Evolutionary conservation across 2,329 filamentous ascomycete species (phyloP), one percentile per base, ranked within the genome.

Genomic region (Curvularia eragrostidis): DNA sequence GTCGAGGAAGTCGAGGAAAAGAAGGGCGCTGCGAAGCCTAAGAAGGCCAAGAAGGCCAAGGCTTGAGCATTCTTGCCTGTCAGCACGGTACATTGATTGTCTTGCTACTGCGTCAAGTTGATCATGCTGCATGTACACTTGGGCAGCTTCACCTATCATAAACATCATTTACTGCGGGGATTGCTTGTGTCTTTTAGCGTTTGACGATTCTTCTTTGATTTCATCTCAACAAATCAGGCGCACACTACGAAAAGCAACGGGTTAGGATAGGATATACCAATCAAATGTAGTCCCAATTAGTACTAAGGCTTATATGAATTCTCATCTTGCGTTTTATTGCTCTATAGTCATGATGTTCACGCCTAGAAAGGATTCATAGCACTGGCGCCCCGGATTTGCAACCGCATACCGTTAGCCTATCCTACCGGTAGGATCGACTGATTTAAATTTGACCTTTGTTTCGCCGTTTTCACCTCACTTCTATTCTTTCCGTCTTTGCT

Each of bases 1-100:
- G 61, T 30, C 5, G 67, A 62, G n/a, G 58, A 55, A 12, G 52
- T 58, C 7, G 48, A 59, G 26, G 64, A 66, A n/a, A 68, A 70
- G 61, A 67, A 71, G 63, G 19, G 24, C 5, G 41, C 41, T 7
- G 21, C 46, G 13, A 59, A 65, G 56, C 46, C 64, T 1, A 71
- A 69, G 64, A 73, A 73, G 19, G 39, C 24, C 10, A 73, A 67
- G 62, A 70, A 70, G 55, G 56, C 56, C 3, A 71, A 70, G 54
- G 63, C 65, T 50, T 67, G 39, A 62, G 38, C 7, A 36, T 19
- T 23, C 36, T 30, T 24, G 36, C 26, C 18, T n/a, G 15, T 48
- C 15, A 18, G 26, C 4, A 24, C 7, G 30, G 12, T 48, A 38
- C 8, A 38, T 38, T 30, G 15, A 30, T 13, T 28, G 50, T 8